A percentile compares a stretch with the other conserved stretches of the same genome.
Conservation (phyloP, 2,329 filamentous ascomycete species). For the Phaeophleospora eucalypticola region DNA sequence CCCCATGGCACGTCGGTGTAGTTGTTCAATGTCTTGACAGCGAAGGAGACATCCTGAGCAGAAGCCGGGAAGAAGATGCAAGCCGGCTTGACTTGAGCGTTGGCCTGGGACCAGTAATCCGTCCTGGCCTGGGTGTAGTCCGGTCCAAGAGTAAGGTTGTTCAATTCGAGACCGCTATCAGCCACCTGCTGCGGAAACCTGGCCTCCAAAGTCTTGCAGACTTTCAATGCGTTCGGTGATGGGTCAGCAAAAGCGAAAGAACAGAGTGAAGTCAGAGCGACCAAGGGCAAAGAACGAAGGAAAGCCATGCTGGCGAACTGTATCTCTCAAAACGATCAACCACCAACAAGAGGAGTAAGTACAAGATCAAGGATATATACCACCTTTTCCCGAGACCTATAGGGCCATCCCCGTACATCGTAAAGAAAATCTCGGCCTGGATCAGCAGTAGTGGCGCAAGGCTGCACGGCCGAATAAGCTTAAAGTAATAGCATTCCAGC, state of each 20-base stretch:
- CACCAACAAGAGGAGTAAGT: too few species aligned
- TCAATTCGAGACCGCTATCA: constrained; percentile 8
- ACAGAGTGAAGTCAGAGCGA: not conserved
- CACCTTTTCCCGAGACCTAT: not conserved
- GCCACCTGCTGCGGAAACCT: constrained; percentile 16
- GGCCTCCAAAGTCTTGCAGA: constrained; percentile 2
- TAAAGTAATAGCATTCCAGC: too few species aligned
- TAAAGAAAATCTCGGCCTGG: too few species aligned
- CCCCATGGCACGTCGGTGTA: constrained; percentile 51
- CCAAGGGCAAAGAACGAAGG: not conserved
- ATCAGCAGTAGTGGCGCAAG: too few species aligned
- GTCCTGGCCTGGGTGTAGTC: constrained; percentile 14
- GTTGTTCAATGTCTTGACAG: constrained; percentile 48
- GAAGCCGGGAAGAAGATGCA: constrained; percentile 43
- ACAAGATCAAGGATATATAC: too few species aligned
- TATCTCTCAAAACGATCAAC: not conserved
- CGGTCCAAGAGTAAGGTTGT: constrained; percentile 11
- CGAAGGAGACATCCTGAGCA: constrained; percentile 49
- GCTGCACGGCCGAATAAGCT: too few species aligned
- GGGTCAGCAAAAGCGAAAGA: constrained; percentile 1
- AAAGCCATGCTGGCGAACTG: constrained; percentile 1
- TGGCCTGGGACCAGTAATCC: constrained; percentile 20
- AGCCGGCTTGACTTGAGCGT: constrained; percentile 17
- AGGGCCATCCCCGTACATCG: too few species aligned
- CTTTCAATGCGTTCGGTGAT: constrained; percentile 3